Evolutionary conservation across 192 early-diverging fungal genomes (phyloP), one percentile per base, ranked within the genome.

Genomic region (Chytriomyces sp.): DNA sequence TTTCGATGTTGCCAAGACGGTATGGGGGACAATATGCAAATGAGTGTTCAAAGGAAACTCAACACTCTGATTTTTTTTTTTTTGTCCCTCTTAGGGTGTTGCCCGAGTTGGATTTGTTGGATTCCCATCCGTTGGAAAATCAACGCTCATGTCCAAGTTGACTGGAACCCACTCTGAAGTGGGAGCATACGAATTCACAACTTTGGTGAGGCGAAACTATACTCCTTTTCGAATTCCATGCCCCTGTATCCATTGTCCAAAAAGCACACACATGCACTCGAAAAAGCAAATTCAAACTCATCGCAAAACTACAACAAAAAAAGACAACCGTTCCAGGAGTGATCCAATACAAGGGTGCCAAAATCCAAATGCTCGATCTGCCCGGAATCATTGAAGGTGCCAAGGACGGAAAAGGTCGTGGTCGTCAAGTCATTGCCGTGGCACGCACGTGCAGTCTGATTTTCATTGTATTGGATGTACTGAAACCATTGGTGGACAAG

Each of bases 341-440:
- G 24, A 89, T 90, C 68, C 92, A 96, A 76, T 97, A 97, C 83
- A 97, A 97, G 84, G 97, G 96, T 66, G 97, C 97, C 6, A 98
- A 99, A 83, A 90, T 99, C 83, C 97, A 99, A 87, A 96, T 99
- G 82, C 91, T 99, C 47, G 97, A 99, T 93, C 88, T 99, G 81
- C 96, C 96, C 2, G 96, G 96, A 65, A 97, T 98, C 84, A 97
- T 98, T 64, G 95, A 97, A 85, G 97, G 96, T 72, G 97, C 97
- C 61, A 97, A 97, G 88, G 96, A 99, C 83, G 97, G 97, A 77
- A 97, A 98, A 84, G 97, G 97, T 85, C 94, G 97, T 87, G 97
- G 97, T 93, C 89, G 92, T 71, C 94, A 97, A 87, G 95, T 97
- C 76, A 95, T 97, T 86, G 93, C 94, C 35, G 97, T 99, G 6